Evolutionary conservation across 345 rosid genomes (phyloP).

Genomic region (Citrus unshiu): DNA sequence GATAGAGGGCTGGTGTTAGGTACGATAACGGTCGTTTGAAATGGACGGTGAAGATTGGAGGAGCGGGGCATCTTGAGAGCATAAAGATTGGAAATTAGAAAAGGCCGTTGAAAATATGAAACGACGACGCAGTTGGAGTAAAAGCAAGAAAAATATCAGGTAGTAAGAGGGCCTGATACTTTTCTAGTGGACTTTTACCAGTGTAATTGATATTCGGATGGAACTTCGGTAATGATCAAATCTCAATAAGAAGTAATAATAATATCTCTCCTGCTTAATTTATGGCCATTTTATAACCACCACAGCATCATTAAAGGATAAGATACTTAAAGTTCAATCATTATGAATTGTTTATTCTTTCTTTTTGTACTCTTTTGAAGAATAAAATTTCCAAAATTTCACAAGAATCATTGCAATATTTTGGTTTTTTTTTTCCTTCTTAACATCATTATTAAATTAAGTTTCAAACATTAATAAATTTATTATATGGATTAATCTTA

Average conservation of each 20-base stretch:
- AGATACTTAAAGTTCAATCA: not conserved
- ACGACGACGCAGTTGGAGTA: not conserved
- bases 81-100: not conserved
- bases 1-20: slow-evolving; percentile 11
- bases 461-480: no score
- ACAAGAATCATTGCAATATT: no score
- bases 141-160: not conserved
- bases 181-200: no score
- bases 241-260: not conserved
- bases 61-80: slow-evolving; percentile 12
- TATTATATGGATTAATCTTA: no score
- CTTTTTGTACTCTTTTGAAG: no score
- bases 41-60: slow-evolving; percentile 27
- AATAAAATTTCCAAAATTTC: no score
- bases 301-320: not conserved
- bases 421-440: no score
- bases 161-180: no score
- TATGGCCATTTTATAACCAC: not conserved
- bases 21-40: slow-evolving; percentile 21
- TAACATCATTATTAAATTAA: no score
- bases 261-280: not conserved
- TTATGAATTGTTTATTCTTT: not conserved
- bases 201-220: not conserved
- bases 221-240: not conserved
- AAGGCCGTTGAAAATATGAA: not conserved